Conservation (phyloP, 345 rosid genomes). For the Isatis tinctoria region DNA sequence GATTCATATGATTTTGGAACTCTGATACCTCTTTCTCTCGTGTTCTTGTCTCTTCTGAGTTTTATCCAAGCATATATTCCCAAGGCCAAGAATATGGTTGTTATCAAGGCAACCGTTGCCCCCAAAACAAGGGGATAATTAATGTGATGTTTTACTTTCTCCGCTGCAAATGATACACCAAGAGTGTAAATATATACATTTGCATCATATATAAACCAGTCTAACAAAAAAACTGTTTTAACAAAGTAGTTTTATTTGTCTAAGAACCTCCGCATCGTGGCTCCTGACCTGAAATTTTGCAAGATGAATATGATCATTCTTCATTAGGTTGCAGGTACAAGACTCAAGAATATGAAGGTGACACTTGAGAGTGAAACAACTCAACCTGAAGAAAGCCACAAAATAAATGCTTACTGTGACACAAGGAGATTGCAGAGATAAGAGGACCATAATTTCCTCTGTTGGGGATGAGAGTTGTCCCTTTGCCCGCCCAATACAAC, state of each 20-base stretch:
- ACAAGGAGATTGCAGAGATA: conserved; percentile 57
- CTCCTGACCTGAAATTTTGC: conserved; percentile 3
- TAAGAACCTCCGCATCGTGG: conserved; percentile 12
- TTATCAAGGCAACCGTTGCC: neutral
- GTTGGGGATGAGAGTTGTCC: conserved; percentile 39
- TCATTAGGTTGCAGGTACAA: neutral
- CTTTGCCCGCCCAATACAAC: conserved; percentile 54
- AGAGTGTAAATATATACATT: neutral
- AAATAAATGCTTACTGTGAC: conserved; percentile 27
- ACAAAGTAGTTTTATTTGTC: neutral
- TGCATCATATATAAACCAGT: neutral
- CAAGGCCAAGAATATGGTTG: conserved; percentile 6
- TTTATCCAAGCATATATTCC: conserved; percentile 33
- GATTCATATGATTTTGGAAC: neutral
- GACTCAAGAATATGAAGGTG: neutral
- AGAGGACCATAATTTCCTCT: conserved; percentile 58
- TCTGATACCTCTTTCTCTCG: neutral
- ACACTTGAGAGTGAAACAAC: neutral
- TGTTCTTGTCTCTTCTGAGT: neutral
- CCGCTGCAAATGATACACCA: conserved; percentile 1
- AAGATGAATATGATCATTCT: neutral
- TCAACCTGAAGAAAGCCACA: neutral
- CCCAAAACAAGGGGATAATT: neutral
- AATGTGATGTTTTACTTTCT: neutral
- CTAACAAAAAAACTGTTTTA: neutral